Conservation (phyloP, 805 yeast genomes). For the Nakazawaea siamensis region DNA sequence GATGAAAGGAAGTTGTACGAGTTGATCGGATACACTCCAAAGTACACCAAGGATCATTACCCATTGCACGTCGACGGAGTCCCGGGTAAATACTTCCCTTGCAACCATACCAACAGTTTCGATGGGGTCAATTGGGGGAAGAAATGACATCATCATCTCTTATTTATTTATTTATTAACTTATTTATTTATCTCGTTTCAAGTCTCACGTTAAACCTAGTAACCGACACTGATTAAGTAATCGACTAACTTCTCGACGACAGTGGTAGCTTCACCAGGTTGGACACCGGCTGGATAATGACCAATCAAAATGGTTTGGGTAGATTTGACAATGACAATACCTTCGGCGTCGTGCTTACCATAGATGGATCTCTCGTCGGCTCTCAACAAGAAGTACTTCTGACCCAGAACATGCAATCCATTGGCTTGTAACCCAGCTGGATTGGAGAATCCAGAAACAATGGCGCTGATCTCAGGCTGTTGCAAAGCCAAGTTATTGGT, state of each 20-base stretch:
- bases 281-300: conserved; percentile 88
- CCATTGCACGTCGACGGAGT: conserved; percentile 18
- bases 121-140: conserved; percentile 21
- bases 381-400: conserved; percentile 78
- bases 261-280: conserved; percentile 91
- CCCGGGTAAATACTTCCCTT: conserved; percentile 19
- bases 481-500: conserved; percentile 58
- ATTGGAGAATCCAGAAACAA: conserved; percentile 76
- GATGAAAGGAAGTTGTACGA: conserved; percentile 6
- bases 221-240: conserved; percentile 81
- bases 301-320: conserved; percentile 87
- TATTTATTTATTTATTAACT: conserved; percentile 4
- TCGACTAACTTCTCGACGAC: conserved; percentile 95
- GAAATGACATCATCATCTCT: conserved; percentile 18
- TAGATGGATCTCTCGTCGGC: conserved; percentile 92
- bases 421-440: conserved; percentile 72
- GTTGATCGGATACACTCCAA: conserved; percentile 10
- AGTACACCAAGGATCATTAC: conserved; percentile 9
- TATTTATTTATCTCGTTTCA: not conserved
- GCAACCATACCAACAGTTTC: conserved; percentile 19
- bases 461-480: conserved; percentile 60
- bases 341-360: conserved; percentile 86
- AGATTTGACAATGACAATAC: conserved; percentile 86
- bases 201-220: conserved; percentile 28
- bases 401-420: conserved; percentile 80